Conservation (phyloP, 2,329 filamentous ascomycete species). For the Ampelomyces quisqualis region DNA sequence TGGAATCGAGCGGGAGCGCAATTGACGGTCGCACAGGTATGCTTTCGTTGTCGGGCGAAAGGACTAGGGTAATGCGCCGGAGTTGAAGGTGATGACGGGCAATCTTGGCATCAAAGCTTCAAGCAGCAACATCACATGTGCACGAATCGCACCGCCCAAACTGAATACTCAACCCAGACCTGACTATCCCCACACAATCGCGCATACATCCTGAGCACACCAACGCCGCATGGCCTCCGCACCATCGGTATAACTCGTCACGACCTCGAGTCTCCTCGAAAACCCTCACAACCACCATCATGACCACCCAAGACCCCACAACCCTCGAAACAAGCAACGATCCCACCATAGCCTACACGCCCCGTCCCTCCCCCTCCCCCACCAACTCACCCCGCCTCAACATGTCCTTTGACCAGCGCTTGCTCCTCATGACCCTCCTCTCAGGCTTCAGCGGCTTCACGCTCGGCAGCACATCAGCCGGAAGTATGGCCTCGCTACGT, state of each 20-base stretch:
- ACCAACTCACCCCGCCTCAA: constrained; percentile 51
- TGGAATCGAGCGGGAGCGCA: neutral
- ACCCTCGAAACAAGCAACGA: neutral
- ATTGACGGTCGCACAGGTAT: no score
- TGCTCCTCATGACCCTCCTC: constrained; percentile 63
- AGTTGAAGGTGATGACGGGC: constrained; percentile 5
- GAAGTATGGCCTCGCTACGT: constrained; percentile 71
- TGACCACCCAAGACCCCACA: neutral
- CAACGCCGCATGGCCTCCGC: no score
- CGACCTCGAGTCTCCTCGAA: no score
- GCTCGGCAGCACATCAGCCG: constrained; percentile 71
- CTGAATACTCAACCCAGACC: no score
- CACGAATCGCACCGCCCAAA: neutral
- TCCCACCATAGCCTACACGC: constrained; percentile 4
- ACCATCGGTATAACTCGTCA: no score
- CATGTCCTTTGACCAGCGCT: constrained; percentile 64
- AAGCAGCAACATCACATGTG: neutral
- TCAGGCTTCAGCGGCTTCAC: constrained; percentile 69
- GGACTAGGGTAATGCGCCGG: no score
- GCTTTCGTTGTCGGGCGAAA: constrained; percentile 3
- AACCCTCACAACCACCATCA: no score
- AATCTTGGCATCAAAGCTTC: constrained; percentile 23
- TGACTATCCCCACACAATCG: no score
- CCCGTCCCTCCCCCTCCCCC: constrained; percentile 9
- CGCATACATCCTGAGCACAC: no score